Evolutionary conservation across 2,329 filamentous ascomycete genomes (phyloP).

Genomic region (Ceratocystis variospora): DNA sequence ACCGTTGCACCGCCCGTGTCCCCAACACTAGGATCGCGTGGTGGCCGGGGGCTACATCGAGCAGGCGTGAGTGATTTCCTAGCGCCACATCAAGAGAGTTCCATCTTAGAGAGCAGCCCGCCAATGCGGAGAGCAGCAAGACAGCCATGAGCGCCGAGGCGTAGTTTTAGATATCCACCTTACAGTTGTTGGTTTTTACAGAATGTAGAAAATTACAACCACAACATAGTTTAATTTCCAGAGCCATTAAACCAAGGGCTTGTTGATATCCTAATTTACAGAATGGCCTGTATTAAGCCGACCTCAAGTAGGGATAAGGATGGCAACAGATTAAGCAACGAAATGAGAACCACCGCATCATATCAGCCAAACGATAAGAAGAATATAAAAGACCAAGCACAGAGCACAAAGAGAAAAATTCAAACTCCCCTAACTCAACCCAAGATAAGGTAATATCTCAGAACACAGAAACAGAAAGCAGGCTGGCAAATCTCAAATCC

Average conservation of each 20-base stretch:
- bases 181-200: too few relatives aligned
- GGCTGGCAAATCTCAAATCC: slow-evolving; percentile 43
- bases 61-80: slow-evolving; percentile 42
- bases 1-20: slow-evolving; percentile 27
- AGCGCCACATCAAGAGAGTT: slow-evolving; percentile 44
- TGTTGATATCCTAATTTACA: not conserved
- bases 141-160: not conserved
- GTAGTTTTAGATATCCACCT: not conserved
- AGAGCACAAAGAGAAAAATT: not conserved
- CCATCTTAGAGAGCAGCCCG: slow-evolving; percentile 42
- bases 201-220: not conserved
- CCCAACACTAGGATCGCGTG: slow-evolving; percentile 27
- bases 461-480: not conserved
- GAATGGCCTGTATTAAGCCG: not conserved
- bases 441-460: not conserved
- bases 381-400: not conserved
- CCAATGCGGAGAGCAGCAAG: slow-evolving; percentile 16
- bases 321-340: not conserved
- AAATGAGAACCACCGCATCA: not conserved
- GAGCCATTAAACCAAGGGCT: not conserved
- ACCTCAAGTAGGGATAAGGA: not conserved
- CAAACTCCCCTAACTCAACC: not conserved
- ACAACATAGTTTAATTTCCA: not conserved
- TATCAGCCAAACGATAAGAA: not conserved
- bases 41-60: slow-evolving; percentile 29